Evolutionary conservation across 148 eudicot genomes (phyloP).

Genomic region (Rhododendron molle): DNA sequence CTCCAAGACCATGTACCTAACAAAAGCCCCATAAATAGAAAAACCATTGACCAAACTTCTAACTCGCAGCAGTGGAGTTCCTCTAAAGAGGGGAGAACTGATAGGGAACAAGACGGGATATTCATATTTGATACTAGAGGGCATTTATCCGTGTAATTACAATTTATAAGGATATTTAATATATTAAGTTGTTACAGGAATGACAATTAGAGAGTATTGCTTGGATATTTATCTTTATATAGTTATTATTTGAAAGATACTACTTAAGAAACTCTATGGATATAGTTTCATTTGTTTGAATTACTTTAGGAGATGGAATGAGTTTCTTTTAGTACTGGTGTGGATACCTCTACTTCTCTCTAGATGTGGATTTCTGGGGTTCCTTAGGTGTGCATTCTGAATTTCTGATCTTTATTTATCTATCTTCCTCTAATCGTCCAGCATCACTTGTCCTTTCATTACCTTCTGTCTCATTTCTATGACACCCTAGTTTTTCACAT

Average conservation of each 20-base stretch:
- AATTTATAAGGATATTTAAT: neutral
- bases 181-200: neutral
- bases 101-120: neutral
- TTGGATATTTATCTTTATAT: neutral
- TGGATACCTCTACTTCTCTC: neutral
- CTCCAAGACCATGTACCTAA: neutral
- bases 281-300: neutral
- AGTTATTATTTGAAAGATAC: neutral
- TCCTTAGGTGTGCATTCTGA: neutral
- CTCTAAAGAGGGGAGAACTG: neutral
- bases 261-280: neutral
- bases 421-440: neutral
- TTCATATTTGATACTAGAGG: neutral
- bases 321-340: neutral
- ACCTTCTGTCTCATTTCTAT: neutral
- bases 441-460: neutral
- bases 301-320: neutral
- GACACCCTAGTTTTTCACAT: no score
- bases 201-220: neutral
- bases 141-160: neutral
- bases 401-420: neutral
- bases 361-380: neutral
- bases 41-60: neutral
- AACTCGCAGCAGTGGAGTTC: neutral
- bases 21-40: neutral